Base-by-base conservation (phyloP, 2,329 filamentous ascomycete species). In the Fusarium decemcellulare region DNA sequence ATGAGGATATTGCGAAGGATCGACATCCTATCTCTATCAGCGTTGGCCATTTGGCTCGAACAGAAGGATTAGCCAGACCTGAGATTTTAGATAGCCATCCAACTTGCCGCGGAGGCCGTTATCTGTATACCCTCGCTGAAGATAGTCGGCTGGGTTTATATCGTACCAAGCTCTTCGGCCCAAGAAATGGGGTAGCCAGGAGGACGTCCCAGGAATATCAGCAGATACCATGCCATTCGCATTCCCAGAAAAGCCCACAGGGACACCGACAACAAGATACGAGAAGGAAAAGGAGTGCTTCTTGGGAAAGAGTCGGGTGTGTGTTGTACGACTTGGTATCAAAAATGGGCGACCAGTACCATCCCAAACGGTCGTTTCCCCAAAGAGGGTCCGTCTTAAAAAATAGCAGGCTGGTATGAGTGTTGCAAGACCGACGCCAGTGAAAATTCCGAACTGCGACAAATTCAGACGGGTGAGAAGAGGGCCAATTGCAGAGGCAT, bases 251-350 rank as follows among this genome's bases (percentile, higher is more conserved):
- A 87, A 90, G n/a, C 86, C 86, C 27, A 94, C 84, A 0, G 91
- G 92, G 42, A 92, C 83, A 1, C 92, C 91, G 29, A 90, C 88
- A 47, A 90, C 83, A 2, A 94, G 85, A 76, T 94, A 93, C 0
- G 90, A 90, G 75, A 93, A 93, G 1, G 82, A 82, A 74, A 95
- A 94, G 0, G 85, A 85, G 75, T 94, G 90, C 62, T 86, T 88
- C 74, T 88, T 85, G 0, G 92, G 92, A 61, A 91, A 90, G n/a
- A 91, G 76, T 16, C 92, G 84, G 5, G 86, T 82, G 76, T 94
- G 92, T 3, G 85, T 89, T 14, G 90, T 93, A 46, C 81, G 83
- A 72, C 89, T 89, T 8, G 91, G 90, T 43, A 94, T 87, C 12
- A 94, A 79, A 59, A 89, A 79, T 4, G 88, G 85, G n/a, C 58